Percentiles rank a stretch among this genome's conserved stretches.
phyloP scores from a whole-genome alignment of 225 moss, liverwort and hornwort species.

The Climacium dendroides region DNA sequence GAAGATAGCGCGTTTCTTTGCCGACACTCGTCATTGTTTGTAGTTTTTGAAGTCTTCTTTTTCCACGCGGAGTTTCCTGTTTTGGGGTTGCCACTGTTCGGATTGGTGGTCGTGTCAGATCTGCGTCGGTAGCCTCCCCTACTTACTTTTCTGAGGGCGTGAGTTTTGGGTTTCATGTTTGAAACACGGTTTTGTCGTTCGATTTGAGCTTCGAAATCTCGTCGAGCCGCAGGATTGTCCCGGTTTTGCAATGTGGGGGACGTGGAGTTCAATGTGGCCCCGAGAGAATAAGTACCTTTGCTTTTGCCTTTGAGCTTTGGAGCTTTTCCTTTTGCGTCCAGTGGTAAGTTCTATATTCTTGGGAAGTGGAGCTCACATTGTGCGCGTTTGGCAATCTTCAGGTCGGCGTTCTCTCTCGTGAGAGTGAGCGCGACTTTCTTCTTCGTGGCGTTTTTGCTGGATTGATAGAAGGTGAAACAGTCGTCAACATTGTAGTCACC shows the following conservation, averaged over 20 bases:
- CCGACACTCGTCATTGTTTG: not conserved
- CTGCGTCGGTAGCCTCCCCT: not conserved
- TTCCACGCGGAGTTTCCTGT: not conserved
- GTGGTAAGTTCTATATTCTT: not conserved
- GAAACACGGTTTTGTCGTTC: not conserved
- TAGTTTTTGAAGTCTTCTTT: not conserved
- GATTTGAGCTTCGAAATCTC: not conserved
- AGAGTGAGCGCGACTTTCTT: not conserved
- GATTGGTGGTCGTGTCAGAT: conserved; percentile 1
- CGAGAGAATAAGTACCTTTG: not conserved
- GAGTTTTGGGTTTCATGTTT: not conserved
- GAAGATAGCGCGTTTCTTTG: not conserved
- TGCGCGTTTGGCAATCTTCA: not conserved
- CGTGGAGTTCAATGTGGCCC: not conserved
- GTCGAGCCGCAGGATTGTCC: not conserved
- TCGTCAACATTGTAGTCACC: not conserved
- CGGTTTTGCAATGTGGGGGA: not conserved
- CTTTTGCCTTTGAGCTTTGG: not conserved
- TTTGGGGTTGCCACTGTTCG: not conserved
- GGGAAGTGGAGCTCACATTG: not conserved
- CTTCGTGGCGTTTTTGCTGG: not conserved
- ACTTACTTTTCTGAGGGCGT: not conserved
- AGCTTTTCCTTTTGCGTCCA: not conserved
- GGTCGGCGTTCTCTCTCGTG: not conserved
- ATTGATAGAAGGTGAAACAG: not conserved